A percentile compares a stretch with the other conserved stretches of the same genome.
These are phyloP conservation scores for Quercus suber DNA, from an alignment of 306 rosid genomes.

Conservation along the genomic window DNA sequence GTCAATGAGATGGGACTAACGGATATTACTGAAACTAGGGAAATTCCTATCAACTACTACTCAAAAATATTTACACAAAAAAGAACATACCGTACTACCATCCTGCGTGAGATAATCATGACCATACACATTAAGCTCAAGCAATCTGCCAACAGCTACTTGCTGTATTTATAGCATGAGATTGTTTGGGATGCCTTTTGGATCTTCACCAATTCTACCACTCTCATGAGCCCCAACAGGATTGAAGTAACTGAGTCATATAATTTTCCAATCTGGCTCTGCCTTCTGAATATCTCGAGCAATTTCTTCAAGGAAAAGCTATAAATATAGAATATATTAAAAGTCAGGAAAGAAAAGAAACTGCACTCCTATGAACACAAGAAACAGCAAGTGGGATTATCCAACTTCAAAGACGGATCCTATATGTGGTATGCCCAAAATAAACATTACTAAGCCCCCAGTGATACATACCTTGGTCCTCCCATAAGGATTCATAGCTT, in stretches of 20 bases:
- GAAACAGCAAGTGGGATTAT: no score
- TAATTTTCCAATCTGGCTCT: conserved; percentile 62
- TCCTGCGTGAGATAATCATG: conserved; percentile 19
- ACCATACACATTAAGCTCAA: conserved; percentile 80
- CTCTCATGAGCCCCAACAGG: conserved; percentile 97
- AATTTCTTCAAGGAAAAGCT: no score
- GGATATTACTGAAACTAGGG: background rate
- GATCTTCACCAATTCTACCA: conserved; percentile 95
- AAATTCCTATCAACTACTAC: background rate
- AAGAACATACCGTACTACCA: background rate
- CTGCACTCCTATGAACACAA: no score
- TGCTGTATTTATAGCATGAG: conserved; percentile 96
- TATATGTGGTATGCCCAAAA: no score
- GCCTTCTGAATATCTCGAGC: no score
- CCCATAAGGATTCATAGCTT: conserved; percentile 88
- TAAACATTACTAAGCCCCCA: background rate
- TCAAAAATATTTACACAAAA: background rate
- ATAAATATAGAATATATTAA: no score
- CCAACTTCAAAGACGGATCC: no score
- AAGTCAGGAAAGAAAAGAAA: no score
- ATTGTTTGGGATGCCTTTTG: conserved; percentile 87
- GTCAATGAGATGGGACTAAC: background rate
- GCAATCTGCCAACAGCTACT: conserved; percentile 87
- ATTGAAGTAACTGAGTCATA: conserved; percentile 83
- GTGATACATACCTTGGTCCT: conserved; percentile 61